Conservation (phyloP, 2,329 filamentous ascomycete genomes). For the Talaromyces amestolkiae region DNA sequence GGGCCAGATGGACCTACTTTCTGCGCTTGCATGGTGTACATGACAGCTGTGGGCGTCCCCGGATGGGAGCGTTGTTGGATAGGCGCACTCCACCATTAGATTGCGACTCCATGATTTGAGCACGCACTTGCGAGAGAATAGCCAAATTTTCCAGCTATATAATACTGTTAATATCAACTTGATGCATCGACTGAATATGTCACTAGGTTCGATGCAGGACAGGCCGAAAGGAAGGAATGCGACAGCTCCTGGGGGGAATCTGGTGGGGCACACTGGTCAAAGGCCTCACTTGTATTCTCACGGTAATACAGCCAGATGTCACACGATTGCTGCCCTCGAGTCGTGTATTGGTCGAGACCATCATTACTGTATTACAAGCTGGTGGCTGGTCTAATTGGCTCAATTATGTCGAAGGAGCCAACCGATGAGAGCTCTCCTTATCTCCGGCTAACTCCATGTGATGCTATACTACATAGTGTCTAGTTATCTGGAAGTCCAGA, state of each 20-base stretch:
- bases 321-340: background rate
- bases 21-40: slow-evolving; percentile 20
- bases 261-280: background rate
- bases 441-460: background rate
- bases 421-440: background rate
- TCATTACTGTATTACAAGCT: background rate
- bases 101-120: slow-evolving; percentile 10
- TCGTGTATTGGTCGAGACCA: background rate
- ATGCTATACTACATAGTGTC: background rate
- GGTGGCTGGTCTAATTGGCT: background rate
- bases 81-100: slow-evolving; percentile 7
- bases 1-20: slow-evolving; percentile 15
- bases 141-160: background rate
- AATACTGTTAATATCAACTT: background rate
- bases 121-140: background rate
- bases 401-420: background rate
- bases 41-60: slow-evolving; percentile 19
- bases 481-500: no score
- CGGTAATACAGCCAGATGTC: background rate
- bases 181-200: background rate
- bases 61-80: slow-evolving; percentile 10
- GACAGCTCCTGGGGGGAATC: background rate
- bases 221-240: background rate
- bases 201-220: background rate
- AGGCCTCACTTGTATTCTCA: background rate